Percentiles rank a stretch among this genome's conserved stretches.
Conservation (phyloP, 208 protist species). For the Trypanosoma congolense region DNA sequence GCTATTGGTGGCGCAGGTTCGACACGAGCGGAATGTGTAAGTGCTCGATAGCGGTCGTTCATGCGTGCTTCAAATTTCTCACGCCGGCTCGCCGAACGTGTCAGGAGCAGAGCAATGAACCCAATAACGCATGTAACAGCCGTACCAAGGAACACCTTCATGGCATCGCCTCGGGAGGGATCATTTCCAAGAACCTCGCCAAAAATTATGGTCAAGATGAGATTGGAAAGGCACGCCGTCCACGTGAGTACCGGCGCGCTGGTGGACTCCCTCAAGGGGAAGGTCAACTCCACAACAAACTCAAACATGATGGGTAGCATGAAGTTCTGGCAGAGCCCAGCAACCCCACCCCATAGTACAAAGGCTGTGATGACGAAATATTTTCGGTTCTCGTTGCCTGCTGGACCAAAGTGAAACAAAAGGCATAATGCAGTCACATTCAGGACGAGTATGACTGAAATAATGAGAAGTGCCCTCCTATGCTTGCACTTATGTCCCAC, state of each 20-base stretch:
- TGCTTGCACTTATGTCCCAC: conserved; percentile 41
- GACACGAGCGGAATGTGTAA: no score
- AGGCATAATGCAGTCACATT: conserved; percentile 47
- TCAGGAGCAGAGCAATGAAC: conserved; percentile 32
- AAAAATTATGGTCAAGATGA: conserved; percentile 55
- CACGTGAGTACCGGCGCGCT: conserved; percentile 65
- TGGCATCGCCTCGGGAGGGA: conserved; percentile 29
- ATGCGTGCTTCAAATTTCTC: conserved; percentile 48
- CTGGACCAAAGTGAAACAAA: conserved; percentile 55
- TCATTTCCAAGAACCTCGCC: conserved; percentile 51
- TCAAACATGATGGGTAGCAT: conserved; percentile 83
- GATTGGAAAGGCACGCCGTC: conserved; percentile 58
- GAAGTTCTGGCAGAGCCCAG: conserved; percentile 69
- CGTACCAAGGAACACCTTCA: conserved; percentile 55
- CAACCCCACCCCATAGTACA: conserved; percentile 52
- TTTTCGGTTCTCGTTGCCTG: conserved; percentile 22
- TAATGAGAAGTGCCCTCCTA: conserved; percentile 45
- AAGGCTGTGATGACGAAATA: conserved; percentile 49
- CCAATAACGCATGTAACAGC: conserved; percentile 55
- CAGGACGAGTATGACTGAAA: conserved; percentile 32
- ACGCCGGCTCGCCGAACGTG: conserved; percentile 37
- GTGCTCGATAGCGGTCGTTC: conserved; percentile 19
- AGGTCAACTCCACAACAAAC: conserved; percentile 79
- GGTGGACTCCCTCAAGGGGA: conserved; percentile 66
- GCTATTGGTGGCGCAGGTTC: no score